A percentile compares a stretch with the other conserved stretches of the same genome.
These are phyloP conservation scores for Rhynchosporium agropyri DNA, from an alignment of 2,329 filamentous ascomycete species.

Conservation along the genomic window DNA sequence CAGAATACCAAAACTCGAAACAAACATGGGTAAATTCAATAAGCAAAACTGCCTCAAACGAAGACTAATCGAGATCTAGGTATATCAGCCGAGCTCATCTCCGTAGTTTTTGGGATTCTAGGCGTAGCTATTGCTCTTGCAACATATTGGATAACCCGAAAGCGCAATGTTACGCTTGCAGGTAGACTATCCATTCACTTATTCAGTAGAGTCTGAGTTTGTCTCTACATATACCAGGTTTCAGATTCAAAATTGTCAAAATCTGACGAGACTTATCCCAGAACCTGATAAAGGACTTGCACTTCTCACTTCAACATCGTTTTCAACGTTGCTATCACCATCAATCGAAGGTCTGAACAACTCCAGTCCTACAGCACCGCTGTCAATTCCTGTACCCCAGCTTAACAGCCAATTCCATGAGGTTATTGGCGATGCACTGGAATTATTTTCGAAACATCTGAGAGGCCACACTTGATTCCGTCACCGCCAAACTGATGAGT, in stretches of 20 bases:
- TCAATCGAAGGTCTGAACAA: background rate
- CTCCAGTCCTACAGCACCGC: background rate
- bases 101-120: background rate
- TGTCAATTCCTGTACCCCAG: background rate
- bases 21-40: too few relatives aligned
- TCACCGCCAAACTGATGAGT: background rate
- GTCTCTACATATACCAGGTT: background rate
- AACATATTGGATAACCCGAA: constrained; percentile 10
- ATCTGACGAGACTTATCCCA: background rate
- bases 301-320: background rate
- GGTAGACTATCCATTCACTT: background rate
- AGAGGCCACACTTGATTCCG: background rate
- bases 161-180: background rate
- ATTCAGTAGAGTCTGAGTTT: background rate
- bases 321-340: background rate
- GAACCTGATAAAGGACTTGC: constrained; percentile 10
- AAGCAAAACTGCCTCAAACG: too few relatives aligned
- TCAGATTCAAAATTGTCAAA: background rate
- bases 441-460: constrained; percentile 19
- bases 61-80: background rate
- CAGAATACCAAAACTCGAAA: too few relatives aligned
- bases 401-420: background rate
- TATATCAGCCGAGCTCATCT: constrained; percentile 9
- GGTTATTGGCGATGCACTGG: constrained; percentile 17
- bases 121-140: constrained; percentile 10